Percentiles rank a stretch among this genome's conserved stretches.
Evolutionary conservation across 441 rosid species (phyloP).

Genomic region (Gossypium armourianum): DNA sequence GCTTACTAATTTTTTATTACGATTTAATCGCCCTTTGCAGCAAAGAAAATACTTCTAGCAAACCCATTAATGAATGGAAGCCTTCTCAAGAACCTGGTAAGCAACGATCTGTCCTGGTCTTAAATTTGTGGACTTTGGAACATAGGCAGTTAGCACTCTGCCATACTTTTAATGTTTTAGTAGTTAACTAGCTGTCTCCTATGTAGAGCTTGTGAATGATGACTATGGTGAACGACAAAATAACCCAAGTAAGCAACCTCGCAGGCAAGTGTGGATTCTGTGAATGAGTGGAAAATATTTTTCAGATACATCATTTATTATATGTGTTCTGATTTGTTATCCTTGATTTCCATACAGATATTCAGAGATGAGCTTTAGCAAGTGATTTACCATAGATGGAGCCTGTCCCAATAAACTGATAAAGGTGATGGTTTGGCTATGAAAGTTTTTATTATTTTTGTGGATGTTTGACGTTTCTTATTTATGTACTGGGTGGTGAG

Average conservation of each 20-base stretch:
- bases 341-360: conserved; percentile 38
- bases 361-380: conserved; percentile 73
- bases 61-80: conserved; percentile 50
- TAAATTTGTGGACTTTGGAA: not conserved
- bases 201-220: conserved; percentile 40
- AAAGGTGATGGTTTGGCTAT: conserved; percentile 27
- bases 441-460: conserved; percentile 17
- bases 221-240: conserved; percentile 54
- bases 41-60: conserved; percentile 43
- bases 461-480: conserved; percentile 24
- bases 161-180: not conserved
- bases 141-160: not conserved
- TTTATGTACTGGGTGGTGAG: conserved; percentile 20
- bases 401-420: conserved; percentile 30
- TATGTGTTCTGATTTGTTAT: not conserved
- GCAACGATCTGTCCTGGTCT: conserved; percentile 12
- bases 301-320: not conserved
- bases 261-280: conserved; percentile 39
- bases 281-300: not conserved
- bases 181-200: conserved; percentile 9
- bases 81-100: conserved; percentile 55
- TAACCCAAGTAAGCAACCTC: conserved; percentile 55
- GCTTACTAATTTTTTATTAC: not conserved
- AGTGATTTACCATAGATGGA: conserved; percentile 36
- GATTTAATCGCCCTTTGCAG: conserved; percentile 33